phyloP scores from a whole-genome alignment of 2,329 filamentous ascomycete species.

The Penicillium sp. region DNA sequence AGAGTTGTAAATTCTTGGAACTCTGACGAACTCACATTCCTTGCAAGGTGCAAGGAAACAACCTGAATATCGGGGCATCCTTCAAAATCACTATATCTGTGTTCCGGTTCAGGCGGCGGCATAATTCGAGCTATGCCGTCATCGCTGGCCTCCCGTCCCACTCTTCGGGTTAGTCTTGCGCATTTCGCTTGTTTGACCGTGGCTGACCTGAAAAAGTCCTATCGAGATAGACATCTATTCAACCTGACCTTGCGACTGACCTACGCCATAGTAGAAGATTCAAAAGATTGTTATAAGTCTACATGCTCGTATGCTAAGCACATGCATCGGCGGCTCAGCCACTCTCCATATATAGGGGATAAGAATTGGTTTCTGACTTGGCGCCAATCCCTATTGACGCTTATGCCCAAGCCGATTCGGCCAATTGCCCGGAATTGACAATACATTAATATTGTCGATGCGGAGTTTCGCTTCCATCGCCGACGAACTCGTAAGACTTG shows the following conservation, averaged over 20 bases:
- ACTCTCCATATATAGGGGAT: conserved; percentile 6
- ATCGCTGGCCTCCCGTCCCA: conserved; percentile 34
- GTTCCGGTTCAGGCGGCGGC: conserved; percentile 12
- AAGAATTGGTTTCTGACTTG: conserved; percentile 17
- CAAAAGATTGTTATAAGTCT: background rate
- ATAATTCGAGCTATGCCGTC: conserved; percentile 24
- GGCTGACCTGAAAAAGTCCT: background rate
- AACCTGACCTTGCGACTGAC: background rate
- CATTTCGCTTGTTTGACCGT: conserved; percentile 19
- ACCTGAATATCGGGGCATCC: conserved; percentile 1
- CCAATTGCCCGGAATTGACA: conserved; percentile 23
- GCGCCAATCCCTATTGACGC: conserved; percentile 23
- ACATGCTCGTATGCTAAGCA: conserved; percentile 1
- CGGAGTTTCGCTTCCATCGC: conserved; percentile 14
- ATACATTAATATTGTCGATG: conserved; percentile 28
- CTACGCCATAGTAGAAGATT: background rate
- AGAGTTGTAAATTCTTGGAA: background rate
- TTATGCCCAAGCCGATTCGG: conserved; percentile 29
- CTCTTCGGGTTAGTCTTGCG: conserved; percentile 24
- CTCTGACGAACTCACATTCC: background rate
- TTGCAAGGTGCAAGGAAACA: conserved; percentile 10
- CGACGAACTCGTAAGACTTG: conserved; percentile 1
- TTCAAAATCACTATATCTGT: conserved; percentile 3
- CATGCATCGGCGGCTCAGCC: conserved; percentile 20
- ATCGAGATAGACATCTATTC: background rate